Percentiles rank a stretch among this genome's conserved stretches.
These are phyloP conservation scores for Coffea eugenioides DNA, from an alignment of 257 asterid genomes.

Conservation along the genomic window DNA sequence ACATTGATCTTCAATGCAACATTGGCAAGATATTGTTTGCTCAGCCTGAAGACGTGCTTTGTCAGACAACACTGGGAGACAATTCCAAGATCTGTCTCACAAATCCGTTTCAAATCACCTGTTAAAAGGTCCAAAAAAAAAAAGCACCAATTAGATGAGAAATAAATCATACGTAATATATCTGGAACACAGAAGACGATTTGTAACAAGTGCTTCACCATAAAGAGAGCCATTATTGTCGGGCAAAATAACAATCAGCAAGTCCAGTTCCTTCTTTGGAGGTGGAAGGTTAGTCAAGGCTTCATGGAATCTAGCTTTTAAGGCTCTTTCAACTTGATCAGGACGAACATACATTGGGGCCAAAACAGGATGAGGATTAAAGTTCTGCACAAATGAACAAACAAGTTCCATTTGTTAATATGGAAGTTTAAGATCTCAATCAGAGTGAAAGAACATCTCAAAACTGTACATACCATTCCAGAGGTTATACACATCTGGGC, in stretches of 20 bases:
- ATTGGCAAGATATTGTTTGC: conserved; percentile 91
- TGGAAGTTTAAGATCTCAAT: neutral
- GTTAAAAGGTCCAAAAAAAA: neutral
- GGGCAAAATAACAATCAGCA: conserved; percentile 79
- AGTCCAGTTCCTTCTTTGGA: conserved; percentile 74
- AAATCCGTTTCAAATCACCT: conserved; percentile 91
- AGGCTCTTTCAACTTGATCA: conserved; percentile 79
- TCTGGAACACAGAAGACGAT: neutral
- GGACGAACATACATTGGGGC: conserved; percentile 68
- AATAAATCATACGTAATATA: too few species aligned
- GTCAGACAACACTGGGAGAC: conserved; percentile 96
- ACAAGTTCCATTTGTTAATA: neutral
- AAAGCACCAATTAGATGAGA: neutral
- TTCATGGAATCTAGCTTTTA: conserved; percentile 71
- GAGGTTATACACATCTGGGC: conserved; percentile 91
- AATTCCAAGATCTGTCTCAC: conserved; percentile 96
- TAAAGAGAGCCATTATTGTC: conserved; percentile 95
- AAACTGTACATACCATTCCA: conserved; percentile 71
- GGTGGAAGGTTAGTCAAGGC: conserved; percentile 58
- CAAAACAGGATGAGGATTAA: conserved; percentile 71
- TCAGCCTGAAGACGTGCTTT: conserved; percentile 75
- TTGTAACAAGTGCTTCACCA: conserved; percentile 40
- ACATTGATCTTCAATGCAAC: conserved; percentile 87
- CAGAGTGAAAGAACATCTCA: neutral
- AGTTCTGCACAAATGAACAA: conserved; percentile 42